Evolutionary conservation across 371 early-diverging fungal genomes (phyloP).

Genomic region (Mucor velutinosus): DNA sequence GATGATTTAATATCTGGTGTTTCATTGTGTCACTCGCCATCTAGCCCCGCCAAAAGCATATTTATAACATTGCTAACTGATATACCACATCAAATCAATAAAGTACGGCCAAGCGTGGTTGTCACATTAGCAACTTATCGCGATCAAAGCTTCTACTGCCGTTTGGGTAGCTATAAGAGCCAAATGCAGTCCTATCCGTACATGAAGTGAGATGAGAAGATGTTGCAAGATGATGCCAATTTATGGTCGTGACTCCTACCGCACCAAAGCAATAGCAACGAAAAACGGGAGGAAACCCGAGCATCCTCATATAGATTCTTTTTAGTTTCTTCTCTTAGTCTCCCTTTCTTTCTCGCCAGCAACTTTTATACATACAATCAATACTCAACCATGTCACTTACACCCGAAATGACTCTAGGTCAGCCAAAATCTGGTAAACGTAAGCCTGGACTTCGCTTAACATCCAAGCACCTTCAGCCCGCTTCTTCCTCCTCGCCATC

Average conservation of each 20-base stretch:
- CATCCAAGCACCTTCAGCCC: conserved; percentile 24
- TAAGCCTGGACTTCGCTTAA: conserved; percentile 31
- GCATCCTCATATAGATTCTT: not conserved
- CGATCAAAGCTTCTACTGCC: not conserved
- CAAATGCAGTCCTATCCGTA: not conserved
- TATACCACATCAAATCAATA: not conserved
- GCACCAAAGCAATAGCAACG: not conserved
- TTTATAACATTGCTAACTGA: not conserved
- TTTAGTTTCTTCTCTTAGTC: not conserved
- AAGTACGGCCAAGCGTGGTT: not conserved
- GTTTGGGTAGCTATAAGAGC: not conserved
- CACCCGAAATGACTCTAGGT: conserved; percentile 18
- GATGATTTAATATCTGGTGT: conserved; percentile 1
- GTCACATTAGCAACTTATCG: not conserved
- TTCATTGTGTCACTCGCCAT: not conserved
- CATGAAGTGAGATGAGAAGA: not conserved
- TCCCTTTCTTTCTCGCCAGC: not conserved
- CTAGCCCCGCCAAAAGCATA: not conserved
- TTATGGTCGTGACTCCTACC: not conserved
- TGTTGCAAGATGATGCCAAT: not conserved
- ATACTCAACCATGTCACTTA: conserved; percentile 5
- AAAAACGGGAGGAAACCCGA: not conserved
- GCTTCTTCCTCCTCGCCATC: conserved; percentile 16
- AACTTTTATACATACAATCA: not conserved
- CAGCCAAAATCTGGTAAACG: conserved; percentile 28